Conservation (phyloP, 208 protist genomes). For the Crithidia sp. region DNA sequence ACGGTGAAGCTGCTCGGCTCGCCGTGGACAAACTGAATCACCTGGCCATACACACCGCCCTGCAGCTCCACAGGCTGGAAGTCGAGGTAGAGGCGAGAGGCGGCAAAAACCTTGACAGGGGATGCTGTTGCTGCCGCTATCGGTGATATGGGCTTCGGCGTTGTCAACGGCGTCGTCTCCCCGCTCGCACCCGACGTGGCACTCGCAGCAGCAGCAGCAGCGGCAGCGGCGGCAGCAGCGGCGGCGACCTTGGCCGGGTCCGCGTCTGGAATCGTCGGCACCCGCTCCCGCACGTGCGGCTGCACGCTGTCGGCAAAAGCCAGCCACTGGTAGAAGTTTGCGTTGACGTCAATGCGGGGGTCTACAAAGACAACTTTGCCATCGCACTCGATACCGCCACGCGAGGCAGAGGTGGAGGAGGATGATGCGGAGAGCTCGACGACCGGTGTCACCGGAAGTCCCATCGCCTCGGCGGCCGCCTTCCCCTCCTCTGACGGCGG, state of each 20-base stretch:
- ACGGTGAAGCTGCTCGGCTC: constrained; percentile 54
- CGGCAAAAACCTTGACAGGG: constrained; percentile 20
- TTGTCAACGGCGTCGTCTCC: no score
- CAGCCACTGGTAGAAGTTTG: constrained; percentile 47
- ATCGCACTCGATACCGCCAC: neutral
- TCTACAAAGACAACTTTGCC: constrained; percentile 46
- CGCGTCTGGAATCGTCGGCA: constrained; percentile 20
- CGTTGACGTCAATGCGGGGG: constrained; percentile 51
- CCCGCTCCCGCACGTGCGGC: constrained; percentile 34
- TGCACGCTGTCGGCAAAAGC: constrained; percentile 64
- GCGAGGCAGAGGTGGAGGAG: no score
- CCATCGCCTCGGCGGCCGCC: neutral
- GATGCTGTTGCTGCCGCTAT: neutral
- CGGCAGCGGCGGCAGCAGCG: neutral
- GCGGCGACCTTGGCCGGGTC: constrained; percentile 27
- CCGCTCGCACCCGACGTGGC: neutral
- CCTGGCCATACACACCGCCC: constrained; percentile 41
- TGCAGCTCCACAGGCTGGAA: constrained; percentile 37
- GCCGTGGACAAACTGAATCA: constrained; percentile 54
- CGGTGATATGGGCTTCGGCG: no score
- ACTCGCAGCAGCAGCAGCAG: neutral
- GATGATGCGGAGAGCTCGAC: neutral
- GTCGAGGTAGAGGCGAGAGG: constrained; percentile 62
- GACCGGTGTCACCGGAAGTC: neutral
- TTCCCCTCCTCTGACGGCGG: constrained; percentile 13